These are phyloP conservation scores for Fusarium sp. DNA, from an alignment of 2,329 filamentous ascomycete species.

Conservation along the genomic window DNA sequence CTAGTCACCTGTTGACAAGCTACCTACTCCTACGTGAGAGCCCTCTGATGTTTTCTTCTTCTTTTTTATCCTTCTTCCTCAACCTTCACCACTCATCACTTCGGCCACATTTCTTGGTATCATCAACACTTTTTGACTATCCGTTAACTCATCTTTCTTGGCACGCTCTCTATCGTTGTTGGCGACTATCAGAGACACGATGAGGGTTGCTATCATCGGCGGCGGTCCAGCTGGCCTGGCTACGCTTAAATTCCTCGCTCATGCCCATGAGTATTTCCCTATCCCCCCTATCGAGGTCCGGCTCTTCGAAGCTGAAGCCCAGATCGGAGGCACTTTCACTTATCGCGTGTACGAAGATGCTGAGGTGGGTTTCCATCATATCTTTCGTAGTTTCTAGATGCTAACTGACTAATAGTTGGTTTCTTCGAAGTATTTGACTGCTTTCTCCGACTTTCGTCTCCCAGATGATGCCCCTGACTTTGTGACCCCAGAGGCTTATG, in stretches of 20 bases:
- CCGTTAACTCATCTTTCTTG: not conserved
- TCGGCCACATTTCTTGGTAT: not conserved
- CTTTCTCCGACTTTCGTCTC: conserved; percentile 63
- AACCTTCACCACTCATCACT: not conserved
- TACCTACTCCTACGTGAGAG: not conserved
- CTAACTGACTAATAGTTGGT: conserved; percentile 53
- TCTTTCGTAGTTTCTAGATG: not conserved
- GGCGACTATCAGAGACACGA: conserved; percentile 5
- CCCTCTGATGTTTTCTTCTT: fast-evolving
- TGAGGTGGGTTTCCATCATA: conserved; percentile 49
- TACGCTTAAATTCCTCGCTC: conserved; percentile 56
- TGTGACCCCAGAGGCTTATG: conserved; percentile 55
- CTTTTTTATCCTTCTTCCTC: not conserved
- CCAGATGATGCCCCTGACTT: conserved; percentile 59
- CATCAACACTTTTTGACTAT: not conserved
- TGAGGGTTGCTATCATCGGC: conserved; percentile 58
- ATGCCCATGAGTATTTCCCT: conserved; percentile 55
- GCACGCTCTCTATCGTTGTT: not conserved
- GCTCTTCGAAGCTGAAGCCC: conserved; percentile 59
- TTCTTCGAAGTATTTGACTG: conserved; percentile 63
- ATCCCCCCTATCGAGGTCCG: conserved; percentile 55
- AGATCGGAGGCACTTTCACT: conserved; percentile 62
- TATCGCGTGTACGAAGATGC: conserved; percentile 62
- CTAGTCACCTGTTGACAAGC: not conserved
- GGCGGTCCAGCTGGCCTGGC: conserved; percentile 59